Evolutionary conservation across 495 filamentous ascomycete genomes (phyloP), one percentile per base, ranked within the genome.

Genomic region (Aspergillus conjunctus): DNA sequence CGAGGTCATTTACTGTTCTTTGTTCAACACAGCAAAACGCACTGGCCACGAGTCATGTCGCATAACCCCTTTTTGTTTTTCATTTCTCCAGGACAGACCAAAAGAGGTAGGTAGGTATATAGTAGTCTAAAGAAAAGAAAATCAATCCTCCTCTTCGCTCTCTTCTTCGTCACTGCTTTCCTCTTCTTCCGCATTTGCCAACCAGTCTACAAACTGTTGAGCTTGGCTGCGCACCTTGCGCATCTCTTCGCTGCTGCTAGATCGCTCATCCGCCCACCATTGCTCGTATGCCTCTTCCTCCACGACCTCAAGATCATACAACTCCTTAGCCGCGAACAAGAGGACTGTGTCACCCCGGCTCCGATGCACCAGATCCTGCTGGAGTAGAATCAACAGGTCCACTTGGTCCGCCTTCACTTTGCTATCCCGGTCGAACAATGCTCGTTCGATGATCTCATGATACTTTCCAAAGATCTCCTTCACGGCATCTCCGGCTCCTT

Each of bases 281-380:
- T 84, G 83, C 68, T 92, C 77, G 46, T 94, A 88, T 0, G 88
- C 92, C 41, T 96, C 93, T 70, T 96, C 91, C 70, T 97, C 92
- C 1, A 97, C 71, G 7, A 97, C 80, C 62, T 98, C 94, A 54
- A 88, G 71, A 57, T 89, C 86, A 70, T 96, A 95, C 56, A 96
- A 77, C 70, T 89, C 86, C 77, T 93, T 92, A 32, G 88, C 80
- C 60, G 89, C 78, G 45, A 87, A 89, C 7, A 93, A 78, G 3
- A 98, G 77, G 3, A 97, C 78, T 11, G 80, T 84, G 20, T 88
- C 88, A 7, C 83, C 81, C 66, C 82, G 85, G 33, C 69, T 71
- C 44, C 82, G 80, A 54, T 81, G 81, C 41, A 83, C 74, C 32
- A 92, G 81, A 58, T 97, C 93, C 63, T 84, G 87, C 74, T 98